Evolutionary conservation across 2,329 filamentous ascomycete genomes (phyloP), one percentile per base, ranked within the genome.

Genomic region (Phialemoniopsis sp.): DNA sequence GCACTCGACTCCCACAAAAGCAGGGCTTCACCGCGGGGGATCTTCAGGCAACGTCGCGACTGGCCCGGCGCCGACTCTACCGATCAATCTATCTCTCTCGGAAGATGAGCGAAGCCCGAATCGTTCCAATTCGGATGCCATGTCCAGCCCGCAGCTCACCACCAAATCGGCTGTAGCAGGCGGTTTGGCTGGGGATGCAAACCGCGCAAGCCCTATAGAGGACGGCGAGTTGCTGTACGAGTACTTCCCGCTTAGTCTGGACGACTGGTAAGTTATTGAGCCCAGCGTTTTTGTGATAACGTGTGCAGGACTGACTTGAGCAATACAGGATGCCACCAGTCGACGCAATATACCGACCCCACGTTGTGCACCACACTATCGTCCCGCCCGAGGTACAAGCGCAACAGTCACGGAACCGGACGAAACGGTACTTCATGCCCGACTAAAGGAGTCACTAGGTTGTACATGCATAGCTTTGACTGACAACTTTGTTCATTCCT

Each of bases 351-450:
- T 95, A 95, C 58, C 74, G 89, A 36, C 91, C 90, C 6, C 90
- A 96, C 59, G 88, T 95, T 13, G 90, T 96, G 4, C 91, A 97
- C 62, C 90, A 96, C 58, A 91, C 87, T 13, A 76, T 77, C 34
- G 70, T 85, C 35, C 81, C 82, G 9, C 73, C 78, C 5, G 83
- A 87, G 50, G 72, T 85, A 52, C 86, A 86, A 55, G 82, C 83
- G 3, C 78, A 84, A 45, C 78, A 83, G 50, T 67, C 79, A 3
- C 70, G 76, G 50, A 83, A 70, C 52, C 82, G 80, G 55, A 75
- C 78, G 32, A 88, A 87, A 58, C 72, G 82, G 41, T 88, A 88
- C 53, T 88, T 88, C 57, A 76, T 79, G 4, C 80, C 82, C 4
- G 82, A 85, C 38, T 79, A 47, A 64, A 14, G n/a, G 13, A 19